Conservation (phyloP, 768 basidiomycete species). For the Amanita rimosa region DNA sequence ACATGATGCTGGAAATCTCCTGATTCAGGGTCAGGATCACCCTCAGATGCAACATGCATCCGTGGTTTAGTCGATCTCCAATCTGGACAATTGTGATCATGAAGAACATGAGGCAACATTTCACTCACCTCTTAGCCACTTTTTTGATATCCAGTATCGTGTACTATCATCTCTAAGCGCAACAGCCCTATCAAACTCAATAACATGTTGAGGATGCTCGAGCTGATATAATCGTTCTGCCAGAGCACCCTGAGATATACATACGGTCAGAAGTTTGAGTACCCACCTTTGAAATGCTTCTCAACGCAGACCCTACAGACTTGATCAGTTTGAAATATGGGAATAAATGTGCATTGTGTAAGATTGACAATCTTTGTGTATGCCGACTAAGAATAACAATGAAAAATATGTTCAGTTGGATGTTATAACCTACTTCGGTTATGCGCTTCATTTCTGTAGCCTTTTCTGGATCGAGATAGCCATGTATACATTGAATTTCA, state of each 20-base stretch:
- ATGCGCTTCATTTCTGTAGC: slow-evolving; percentile 60
- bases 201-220: slow-evolving; percentile 53
- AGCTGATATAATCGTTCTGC: slow-evolving; percentile 60
- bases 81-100: slow-evolving; percentile 30
- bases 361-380: slow-evolving; percentile 29
- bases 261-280: not conserved
- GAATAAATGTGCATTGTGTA: slow-evolving; percentile 38
- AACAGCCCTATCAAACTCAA: slow-evolving; percentile 43
- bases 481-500: slow-evolving; percentile 55
- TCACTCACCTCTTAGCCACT: slow-evolving; percentile 61
- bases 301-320: slow-evolving; percentile 54
- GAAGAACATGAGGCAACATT: slow-evolving; percentile 3
- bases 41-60: slow-evolving; percentile 51
- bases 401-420: not conserved
- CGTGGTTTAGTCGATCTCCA: slow-evolving; percentile 65
- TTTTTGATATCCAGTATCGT: slow-evolving; percentile 68
- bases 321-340: slow-evolving; percentile 34
- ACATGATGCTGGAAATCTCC: slow-evolving; percentile 48
- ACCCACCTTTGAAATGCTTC: slow-evolving; percentile 44
- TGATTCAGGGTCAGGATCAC: slow-evolving; percentile 61
- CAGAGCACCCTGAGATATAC: slow-evolving; percentile 4
- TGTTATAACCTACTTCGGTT: slow-evolving; percentile 27
- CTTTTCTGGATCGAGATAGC: slow-evolving; percentile 47
- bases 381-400: slow-evolving; percentile 24
- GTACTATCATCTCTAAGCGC: slow-evolving; percentile 27